Percentiles rank a stretch among this genome's conserved stretches.
Conservation (phyloP, 768 basidiomycete species). For the Termitomyces sp. region DNA sequence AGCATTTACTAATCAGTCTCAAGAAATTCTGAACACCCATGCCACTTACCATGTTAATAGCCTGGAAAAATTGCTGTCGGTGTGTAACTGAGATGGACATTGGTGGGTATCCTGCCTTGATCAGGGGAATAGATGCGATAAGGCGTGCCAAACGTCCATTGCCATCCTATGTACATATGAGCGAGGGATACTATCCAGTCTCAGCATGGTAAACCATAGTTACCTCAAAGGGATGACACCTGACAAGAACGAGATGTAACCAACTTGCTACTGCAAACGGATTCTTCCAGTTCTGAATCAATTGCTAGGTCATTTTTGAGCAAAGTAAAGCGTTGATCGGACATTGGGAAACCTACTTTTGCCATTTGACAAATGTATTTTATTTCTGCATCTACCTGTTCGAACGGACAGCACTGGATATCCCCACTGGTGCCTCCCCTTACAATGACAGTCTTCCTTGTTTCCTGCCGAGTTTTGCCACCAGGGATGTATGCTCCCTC, state of each 20-base stretch:
- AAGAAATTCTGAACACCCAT: neutral
- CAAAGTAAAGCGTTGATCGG: neutral
- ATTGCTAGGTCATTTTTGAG: slow-evolving; percentile 15
- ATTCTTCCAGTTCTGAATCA: slow-evolving; percentile 24
- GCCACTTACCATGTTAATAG: slow-evolving; percentile 20
- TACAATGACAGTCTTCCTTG: slow-evolving; percentile 24
- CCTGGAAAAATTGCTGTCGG: slow-evolving; percentile 22
- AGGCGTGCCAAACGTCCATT: slow-evolving; percentile 29
- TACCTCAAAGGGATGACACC: slow-evolving; percentile 30
- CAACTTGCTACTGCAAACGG: slow-evolving; percentile 30
- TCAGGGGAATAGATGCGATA: slow-evolving; percentile 29
- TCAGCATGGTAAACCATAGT: neutral
- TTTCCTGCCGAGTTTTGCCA: slow-evolving; percentile 25
- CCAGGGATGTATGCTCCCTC: slow-evolving; percentile 19
- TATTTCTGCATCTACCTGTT: slow-evolving; percentile 27
- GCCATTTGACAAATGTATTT: slow-evolving; percentile 27
- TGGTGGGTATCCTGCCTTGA: slow-evolving; percentile 26
- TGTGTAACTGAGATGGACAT: slow-evolving; percentile 23
- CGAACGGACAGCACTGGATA: slow-evolving; percentile 23
- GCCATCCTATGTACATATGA: slow-evolving; percentile 22
- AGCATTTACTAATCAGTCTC: neutral
- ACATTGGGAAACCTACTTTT: slow-evolving; percentile 15
- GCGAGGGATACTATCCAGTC: neutral
- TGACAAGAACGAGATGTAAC: slow-evolving; percentile 25
- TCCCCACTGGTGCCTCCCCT: slow-evolving; percentile 20